Conservation (phyloP, 78 protist genomes). For the slime mould (Dictyostelium discoideum) region DNA sequence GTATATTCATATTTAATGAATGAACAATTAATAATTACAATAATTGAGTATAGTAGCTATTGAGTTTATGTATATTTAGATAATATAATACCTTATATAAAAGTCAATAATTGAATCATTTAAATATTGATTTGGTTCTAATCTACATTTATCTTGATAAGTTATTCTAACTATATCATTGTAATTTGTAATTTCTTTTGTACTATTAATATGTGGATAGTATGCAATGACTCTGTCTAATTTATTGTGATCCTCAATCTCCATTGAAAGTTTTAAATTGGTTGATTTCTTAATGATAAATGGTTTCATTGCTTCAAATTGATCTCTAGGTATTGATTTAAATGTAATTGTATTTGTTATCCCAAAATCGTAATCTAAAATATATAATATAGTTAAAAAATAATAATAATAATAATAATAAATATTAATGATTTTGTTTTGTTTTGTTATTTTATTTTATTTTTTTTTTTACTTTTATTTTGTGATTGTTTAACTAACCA, state of each 20-base stretch:
- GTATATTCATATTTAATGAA: no score
- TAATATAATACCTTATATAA: constrained; percentile 35
- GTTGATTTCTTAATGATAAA: neutral
- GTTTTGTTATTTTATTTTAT: neutral
- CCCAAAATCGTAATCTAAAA: constrained; percentile 41
- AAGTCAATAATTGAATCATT: constrained; percentile 72
- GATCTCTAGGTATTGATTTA: neutral
- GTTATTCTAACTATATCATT: constrained; percentile 62
- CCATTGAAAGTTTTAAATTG: constrained; percentile 23
- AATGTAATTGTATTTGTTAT: constrained; percentile 29
- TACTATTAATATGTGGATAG: constrained; percentile 29
- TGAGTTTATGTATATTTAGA: no score
- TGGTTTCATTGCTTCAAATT: neutral
- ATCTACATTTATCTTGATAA: constrained; percentile 24
- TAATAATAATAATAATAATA: neutral
- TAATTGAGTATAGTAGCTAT: neutral
- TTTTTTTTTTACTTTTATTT: neutral
- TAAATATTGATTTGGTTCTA: constrained; percentile 73
- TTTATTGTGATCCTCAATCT: constrained; percentile 13
- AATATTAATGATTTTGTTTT: neutral
- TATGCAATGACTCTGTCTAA: constrained; percentile 18
- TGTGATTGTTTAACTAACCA: constrained; percentile 15
- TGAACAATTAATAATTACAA: no score
- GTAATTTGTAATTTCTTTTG: neutral
- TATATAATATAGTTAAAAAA: neutral